phyloP scores from a whole-genome alignment of 2,329 filamentous ascomycete genomes.

The Cordyceps cicadae region DNA sequence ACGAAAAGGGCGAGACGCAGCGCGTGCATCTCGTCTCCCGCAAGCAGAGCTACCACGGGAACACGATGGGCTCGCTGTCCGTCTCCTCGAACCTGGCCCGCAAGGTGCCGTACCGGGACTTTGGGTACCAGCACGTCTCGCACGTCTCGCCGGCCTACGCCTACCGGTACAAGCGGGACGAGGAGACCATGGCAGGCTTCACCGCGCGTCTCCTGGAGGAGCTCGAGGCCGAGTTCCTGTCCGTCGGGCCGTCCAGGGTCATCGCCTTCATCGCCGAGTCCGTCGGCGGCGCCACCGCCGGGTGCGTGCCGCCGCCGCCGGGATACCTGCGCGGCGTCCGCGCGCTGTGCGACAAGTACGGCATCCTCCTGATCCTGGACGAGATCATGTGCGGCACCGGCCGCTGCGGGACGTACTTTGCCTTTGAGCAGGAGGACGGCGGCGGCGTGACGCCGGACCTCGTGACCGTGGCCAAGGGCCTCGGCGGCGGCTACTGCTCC shows the following conservation, averaged over 20 bases:
- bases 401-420: constrained; percentile 44
- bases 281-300: constrained; percentile 40
- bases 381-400: constrained; percentile 64
- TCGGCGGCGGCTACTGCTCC: constrained; percentile 48
- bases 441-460: constrained; percentile 39
- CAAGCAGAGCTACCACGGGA: constrained; percentile 41
- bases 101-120: constrained; percentile 21
- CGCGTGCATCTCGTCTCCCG: constrained; percentile 35
- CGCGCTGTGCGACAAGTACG: constrained; percentile 45
- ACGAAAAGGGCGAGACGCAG: constrained; percentile 29
- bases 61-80: constrained; percentile 38
- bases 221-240: constrained; percentile 38
- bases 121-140: constrained; percentile 19
- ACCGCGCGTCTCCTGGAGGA: constrained; percentile 32
- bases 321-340: constrained; percentile 49
- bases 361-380: constrained; percentile 47
- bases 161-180: constrained; percentile 17
- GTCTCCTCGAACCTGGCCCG: constrained; percentile 24
- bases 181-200: constrained; percentile 32
- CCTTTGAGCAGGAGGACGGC: constrained; percentile 23
- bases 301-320: constrained; percentile 39
- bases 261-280: constrained; percentile 44
- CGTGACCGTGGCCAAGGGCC: constrained; percentile 50
- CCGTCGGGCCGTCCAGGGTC: constrained; percentile 37
- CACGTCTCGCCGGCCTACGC: constrained; percentile 20